These are phyloP conservation scores for Naganishia antarctica DNA, from an alignment of 768 basidiomycete genomes.

Conservation along the genomic window DNA sequence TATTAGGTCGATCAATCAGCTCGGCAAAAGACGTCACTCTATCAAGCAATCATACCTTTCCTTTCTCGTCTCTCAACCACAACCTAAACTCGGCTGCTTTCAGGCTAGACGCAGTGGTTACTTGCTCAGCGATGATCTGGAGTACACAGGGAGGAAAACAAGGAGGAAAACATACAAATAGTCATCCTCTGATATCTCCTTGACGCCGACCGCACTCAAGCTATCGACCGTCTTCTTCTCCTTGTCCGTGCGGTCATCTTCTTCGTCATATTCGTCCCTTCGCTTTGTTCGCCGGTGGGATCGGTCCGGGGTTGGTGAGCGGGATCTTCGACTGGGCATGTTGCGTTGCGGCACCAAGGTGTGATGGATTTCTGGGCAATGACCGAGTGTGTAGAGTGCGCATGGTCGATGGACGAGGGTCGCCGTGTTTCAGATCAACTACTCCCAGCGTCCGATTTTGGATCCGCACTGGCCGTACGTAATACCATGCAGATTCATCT, in stretches of 20 bases:
- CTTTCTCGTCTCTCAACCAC: constrained; percentile 75
- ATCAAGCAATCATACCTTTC: constrained; percentile 52
- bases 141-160: background rate
- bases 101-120: constrained; percentile 48
- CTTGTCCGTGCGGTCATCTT: constrained; percentile 27
- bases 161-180: constrained; percentile 58
- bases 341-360: background rate
- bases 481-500: too few relatives aligned
- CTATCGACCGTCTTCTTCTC: constrained; percentile 33
- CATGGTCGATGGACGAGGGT: too few relatives aligned
- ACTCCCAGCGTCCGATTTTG: too few relatives aligned
- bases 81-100: constrained; percentile 78
- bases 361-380: too few relatives aligned
- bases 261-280: constrained; percentile 25
- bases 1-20: constrained; percentile 42
- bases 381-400: too few relatives aligned
- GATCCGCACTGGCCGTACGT: too few relatives aligned
- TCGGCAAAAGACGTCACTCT: background rate
- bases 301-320: constrained; percentile 13
- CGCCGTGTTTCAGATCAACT: too few relatives aligned
- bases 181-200: constrained; percentile 71
- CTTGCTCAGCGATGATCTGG: too few relatives aligned
- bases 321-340: constrained; percentile 20
- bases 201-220: constrained; percentile 53
- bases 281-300: constrained; percentile 12